phyloP scores from a whole-genome alignment of 352 stramenopile genomes.

The Phytophthora parvispora region DNA sequence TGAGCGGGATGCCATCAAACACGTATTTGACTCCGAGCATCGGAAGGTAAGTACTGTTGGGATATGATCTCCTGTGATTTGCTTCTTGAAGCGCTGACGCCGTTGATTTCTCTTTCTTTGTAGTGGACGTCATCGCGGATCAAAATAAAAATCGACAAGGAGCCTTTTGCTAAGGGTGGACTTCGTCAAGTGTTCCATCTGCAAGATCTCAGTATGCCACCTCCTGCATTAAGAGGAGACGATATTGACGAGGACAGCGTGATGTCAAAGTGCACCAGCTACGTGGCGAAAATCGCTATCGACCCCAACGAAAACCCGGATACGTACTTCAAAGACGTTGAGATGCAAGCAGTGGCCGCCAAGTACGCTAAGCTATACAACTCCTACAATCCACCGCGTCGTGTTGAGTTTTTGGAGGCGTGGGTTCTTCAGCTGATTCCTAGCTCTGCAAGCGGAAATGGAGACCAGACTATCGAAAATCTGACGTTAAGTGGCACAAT shows the following conservation, averaged over 20 bases:
- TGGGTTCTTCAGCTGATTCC: constrained; percentile 83
- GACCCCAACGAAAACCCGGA: constrained; percentile 82
- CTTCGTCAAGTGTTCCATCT: constrained; percentile 79
- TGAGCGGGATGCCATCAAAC: constrained; percentile 81
- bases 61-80: background rate
- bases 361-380: constrained; percentile 89
- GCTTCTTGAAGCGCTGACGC: too few species aligned
- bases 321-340: constrained; percentile 89
- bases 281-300: constrained; percentile 88
- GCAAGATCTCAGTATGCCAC: constrained; percentile 65
- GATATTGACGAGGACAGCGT: constrained; percentile 30
- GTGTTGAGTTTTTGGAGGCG: constrained; percentile 81
- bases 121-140: constrained; percentile 79
- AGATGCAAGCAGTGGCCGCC: constrained; percentile 86
- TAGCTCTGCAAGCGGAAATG: constrained; percentile 20
- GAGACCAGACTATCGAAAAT: constrained; percentile 42
- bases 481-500: constrained; percentile 75
- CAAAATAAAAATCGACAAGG: constrained; percentile 78
- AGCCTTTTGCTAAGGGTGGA: constrained; percentile 70
- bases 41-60: constrained; percentile 64
- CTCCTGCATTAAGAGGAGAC: constrained; percentile 15
- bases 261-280: constrained; percentile 47
- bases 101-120: background rate
- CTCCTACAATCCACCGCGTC: constrained; percentile 80
- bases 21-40: constrained; percentile 81